Base-by-base conservation (phyloP, 805 yeast species). In the Yamadazyma olivae region DNA sequence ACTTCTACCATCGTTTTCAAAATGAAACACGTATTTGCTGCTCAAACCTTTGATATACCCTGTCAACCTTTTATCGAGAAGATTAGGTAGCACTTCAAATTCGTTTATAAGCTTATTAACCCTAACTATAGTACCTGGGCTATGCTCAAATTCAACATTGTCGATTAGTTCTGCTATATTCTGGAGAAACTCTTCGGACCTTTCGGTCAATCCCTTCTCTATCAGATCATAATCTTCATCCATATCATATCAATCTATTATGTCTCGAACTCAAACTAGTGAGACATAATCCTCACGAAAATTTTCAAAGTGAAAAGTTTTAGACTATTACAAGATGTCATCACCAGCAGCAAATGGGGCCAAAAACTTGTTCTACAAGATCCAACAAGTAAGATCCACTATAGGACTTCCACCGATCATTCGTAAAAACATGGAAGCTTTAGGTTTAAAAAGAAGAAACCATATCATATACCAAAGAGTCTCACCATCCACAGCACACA, bases 401-500 rank as follows among this genome's bases (percentile, higher is more conserved):
- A 89, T 91, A 43, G 96, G 96, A 1, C 70, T 88, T 51, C 95
- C 96, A 9, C 75, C 79, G 38, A 61, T 69, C 28, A 74, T 75
- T 39, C 77, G 82, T 45, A 74, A 75, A 40, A 80, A 89, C 6
- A 77, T 87, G 18, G 64, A 71, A 39, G 73, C 83, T 6, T 67
- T 91, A 41, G 98, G 98, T 0, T 75, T 91, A 35, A 75, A 71
- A 36, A 78, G 72, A 50, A 78, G 93, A 49, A 86, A 90, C 35
- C 80, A 81, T 26, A 75, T 81, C 2, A 81, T 79, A 2, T 90
- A 83, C 61, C 90, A 80, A 51, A 62, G 65, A 31, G 87, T 85
- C 3, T 71, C 83, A 9, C 89, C 95, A 12, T 76, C 82, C 22
- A 75, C 82, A 41, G 96, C 98, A 3, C 96, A 95, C 58, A 80